Conservation (phyloP, 1,284 basidiomycete genomes). For the Schizopora paradoxa region DNA sequence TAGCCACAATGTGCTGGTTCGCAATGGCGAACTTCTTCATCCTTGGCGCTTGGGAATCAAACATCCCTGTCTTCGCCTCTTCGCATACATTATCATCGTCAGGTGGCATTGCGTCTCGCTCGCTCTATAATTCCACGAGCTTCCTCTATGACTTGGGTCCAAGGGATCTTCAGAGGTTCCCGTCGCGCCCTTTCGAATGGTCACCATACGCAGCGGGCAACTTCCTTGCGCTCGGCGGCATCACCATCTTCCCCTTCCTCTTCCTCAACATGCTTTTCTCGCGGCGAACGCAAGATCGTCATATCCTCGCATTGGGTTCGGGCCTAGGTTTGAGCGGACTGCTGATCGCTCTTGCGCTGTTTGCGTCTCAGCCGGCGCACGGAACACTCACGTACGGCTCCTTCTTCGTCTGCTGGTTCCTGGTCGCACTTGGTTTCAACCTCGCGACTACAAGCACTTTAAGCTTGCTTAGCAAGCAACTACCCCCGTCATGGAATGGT, state of each 20-base stretch:
- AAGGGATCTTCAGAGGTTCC: background rate
- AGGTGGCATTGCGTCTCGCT: too few relatives aligned
- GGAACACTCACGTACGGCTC: conserved; percentile 41
- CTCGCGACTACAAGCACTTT: conserved; percentile 61
- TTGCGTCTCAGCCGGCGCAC: conserved; percentile 28
- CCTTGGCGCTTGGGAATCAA: conserved; percentile 67
- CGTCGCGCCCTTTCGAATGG: conserved; percentile 39
- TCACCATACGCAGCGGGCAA: conserved; percentile 62
- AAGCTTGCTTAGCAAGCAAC: conserved; percentile 59
- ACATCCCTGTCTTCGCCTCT: conserved; percentile 61
- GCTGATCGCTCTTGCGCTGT: conserved; percentile 43
- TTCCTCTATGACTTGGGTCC: conserved; percentile 1
- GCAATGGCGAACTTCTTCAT: conserved; percentile 72
- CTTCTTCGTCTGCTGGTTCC: conserved; percentile 61
- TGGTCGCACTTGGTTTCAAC: conserved; percentile 66
- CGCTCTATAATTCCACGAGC: background rate
- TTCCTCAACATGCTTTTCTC: conserved; percentile 54
- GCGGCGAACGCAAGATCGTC: conserved; percentile 54
- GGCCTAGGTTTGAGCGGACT: conserved; percentile 48
- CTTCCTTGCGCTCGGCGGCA: conserved; percentile 64
- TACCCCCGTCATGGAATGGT: conserved; percentile 57
- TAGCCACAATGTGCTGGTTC: conserved; percentile 66
- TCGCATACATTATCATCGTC: conserved; percentile 20
- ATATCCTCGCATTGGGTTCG: conserved; percentile 50
- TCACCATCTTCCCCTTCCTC: conserved; percentile 61